These are phyloP conservation scores for Fusarium sp. DNA, from an alignment of 2,329 filamentous ascomycete genomes.

Conservation along the genomic window DNA sequence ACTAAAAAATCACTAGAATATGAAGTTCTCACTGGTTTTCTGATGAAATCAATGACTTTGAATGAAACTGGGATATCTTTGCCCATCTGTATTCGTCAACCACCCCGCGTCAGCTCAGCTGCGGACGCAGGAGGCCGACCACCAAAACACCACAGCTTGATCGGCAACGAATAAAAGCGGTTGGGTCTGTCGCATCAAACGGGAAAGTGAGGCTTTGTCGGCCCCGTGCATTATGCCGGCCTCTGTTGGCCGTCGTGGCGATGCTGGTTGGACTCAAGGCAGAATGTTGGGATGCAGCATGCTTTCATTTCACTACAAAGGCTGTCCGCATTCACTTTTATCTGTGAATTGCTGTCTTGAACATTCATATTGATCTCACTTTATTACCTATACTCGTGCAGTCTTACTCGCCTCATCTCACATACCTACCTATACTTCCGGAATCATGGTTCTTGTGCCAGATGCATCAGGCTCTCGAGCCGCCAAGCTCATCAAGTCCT, in stretches of 20 bases:
- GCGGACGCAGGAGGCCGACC: constrained; percentile 42
- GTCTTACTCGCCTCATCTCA: too few relatives aligned
- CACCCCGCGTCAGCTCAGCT: background rate
- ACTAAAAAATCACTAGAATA: background rate
- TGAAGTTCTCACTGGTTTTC: background rate
- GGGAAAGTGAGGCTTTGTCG: background rate
- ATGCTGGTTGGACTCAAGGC: constrained; percentile 26
- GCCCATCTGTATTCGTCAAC: background rate
- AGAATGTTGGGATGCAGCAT: too few relatives aligned
- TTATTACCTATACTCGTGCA: too few relatives aligned
- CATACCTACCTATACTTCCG: background rate
- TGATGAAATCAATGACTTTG: background rate
- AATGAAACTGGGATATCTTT: background rate
- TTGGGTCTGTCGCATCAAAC: constrained; percentile 3
- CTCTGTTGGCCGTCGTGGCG: constrained; percentile 9
- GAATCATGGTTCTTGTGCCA: constrained; percentile 22
- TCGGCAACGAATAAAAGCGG: constrained; percentile 27
- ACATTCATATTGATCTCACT: background rate
- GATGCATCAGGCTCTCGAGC: constrained; percentile 21
- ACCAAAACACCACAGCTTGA: constrained; percentile 24
- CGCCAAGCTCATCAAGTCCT: constrained; percentile 33
- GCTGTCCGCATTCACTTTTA: background rate
- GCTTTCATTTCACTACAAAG: constrained; percentile 38
- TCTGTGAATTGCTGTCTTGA: background rate
- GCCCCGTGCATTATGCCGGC: constrained; percentile 17